Percentiles rank a stretch among this genome's conserved stretches.
Conservation (phyloP, 2,329 filamentous ascomycete genomes). For the Zasmidium citrigriseum region DNA sequence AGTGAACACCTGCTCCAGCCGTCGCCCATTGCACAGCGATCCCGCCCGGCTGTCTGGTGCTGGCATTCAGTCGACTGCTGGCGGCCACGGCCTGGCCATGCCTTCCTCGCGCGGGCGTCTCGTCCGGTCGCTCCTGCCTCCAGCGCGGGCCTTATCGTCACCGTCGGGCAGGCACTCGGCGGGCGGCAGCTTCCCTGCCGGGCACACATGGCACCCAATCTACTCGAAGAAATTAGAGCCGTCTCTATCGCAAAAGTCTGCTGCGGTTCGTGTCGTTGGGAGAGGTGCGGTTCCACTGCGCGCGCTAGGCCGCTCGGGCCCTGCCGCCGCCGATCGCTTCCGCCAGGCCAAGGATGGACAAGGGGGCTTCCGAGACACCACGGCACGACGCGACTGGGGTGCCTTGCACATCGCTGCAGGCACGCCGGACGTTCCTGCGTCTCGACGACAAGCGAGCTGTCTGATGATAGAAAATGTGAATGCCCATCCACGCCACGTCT, state of each 20-base stretch:
- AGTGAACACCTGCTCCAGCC: too few relatives aligned
- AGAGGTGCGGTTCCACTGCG: constrained; percentile 17
- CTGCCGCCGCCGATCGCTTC: constrained; percentile 6
- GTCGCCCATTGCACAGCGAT: too few relatives aligned
- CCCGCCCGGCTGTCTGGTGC: not conserved
- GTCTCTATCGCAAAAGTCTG: constrained; percentile 11
- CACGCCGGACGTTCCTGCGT: constrained; percentile 1
- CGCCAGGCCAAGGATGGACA: not conserved
- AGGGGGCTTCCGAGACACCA: not conserved
- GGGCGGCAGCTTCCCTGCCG: not conserved
- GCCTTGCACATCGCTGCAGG: too few relatives aligned
- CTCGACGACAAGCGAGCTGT: not conserved
- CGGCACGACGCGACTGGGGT: not conserved
- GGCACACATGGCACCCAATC: constrained; percentile 16
- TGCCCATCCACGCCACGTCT: not conserved
- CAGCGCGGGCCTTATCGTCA: not conserved
- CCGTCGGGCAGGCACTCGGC: not conserved
- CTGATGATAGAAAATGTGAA: not conserved
- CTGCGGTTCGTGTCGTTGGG: constrained; percentile 11
- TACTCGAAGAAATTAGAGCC: constrained; percentile 15
- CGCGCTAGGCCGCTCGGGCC: constrained; percentile 1
- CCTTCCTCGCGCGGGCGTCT: not conserved
- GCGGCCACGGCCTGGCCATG: not conserved
- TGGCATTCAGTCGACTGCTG: not conserved
- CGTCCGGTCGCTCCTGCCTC: not conserved